phyloP scores from a whole-genome alignment of 129 eudicot genomes.

The Artemisia annua region DNA sequence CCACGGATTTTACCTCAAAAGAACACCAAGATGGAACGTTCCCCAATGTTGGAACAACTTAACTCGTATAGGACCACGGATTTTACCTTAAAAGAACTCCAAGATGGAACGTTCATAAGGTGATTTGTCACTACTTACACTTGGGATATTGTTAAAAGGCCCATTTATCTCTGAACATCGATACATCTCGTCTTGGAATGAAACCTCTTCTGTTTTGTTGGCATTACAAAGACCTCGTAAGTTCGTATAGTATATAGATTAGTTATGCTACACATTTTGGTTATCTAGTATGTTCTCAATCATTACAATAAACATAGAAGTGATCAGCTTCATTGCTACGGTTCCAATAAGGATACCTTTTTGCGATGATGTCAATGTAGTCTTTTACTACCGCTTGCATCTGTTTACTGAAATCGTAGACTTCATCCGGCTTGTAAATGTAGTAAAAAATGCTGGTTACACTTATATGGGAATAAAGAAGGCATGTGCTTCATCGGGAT shows the following conservation, averaged over 20 bases:
- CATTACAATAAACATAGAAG: conserved; percentile 79
- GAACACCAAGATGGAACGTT: not conserved
- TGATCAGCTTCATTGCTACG: conserved; percentile 73
- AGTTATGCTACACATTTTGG: no score
- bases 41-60: conserved; percentile 1
- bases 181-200: conserved; percentile 52
- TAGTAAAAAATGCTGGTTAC: conserved; percentile 38
- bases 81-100: conserved; percentile 1
- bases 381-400: conserved; percentile 47
- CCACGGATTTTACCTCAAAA: not conserved
- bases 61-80: not conserved
- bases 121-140: not conserved
- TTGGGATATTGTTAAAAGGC: conserved; percentile 33
- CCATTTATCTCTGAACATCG: conserved; percentile 56
- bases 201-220: conserved; percentile 35
- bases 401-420: conserved; percentile 22
- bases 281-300: conserved; percentile 34
- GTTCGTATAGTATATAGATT: no score
- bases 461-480: conserved; percentile 65
- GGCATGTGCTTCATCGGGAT: conserved; percentile 61
- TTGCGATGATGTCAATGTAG: conserved; percentile 45
- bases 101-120: not conserved
- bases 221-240: no score
- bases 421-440: conserved; percentile 39
- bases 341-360: conserved; percentile 70